A percentile compares a stretch with the other conserved stretches of the same genome.
These are phyloP conservation scores for Metschnikowia corniflorae DNA, from an alignment of 805 yeast species.

Conservation along the genomic window DNA sequence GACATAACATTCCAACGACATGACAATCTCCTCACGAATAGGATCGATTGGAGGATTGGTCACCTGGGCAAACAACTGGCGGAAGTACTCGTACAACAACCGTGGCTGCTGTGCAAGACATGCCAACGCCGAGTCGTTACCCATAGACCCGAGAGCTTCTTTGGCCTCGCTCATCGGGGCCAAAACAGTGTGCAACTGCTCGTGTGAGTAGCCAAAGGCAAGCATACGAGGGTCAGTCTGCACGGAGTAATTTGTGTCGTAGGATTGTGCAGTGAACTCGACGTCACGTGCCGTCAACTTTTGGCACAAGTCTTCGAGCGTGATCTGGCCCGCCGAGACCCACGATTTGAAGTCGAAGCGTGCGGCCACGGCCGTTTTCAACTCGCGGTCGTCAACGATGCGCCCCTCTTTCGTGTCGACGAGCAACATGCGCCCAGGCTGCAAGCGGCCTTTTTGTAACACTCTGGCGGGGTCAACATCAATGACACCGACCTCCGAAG, in stretches of 20 bases:
- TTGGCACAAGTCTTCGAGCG: conserved; percentile 67
- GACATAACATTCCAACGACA: conserved; percentile 94
- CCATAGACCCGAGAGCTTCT: conserved; percentile 97
- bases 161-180: conserved; percentile 97
- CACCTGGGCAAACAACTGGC: conserved; percentile 96
- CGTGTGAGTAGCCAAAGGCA: conserved; percentile 93
- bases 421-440: conserved; percentile 93
- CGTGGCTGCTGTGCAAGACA: conserved; percentile 93
- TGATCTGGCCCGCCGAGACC: conserved; percentile 82
- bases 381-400: conserved; percentile 88
- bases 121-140: conserved; percentile 94
- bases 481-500: conserved; percentile 97
- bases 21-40: conserved; percentile 91
- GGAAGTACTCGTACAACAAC: conserved; percentile 86
- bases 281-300: conserved; percentile 48
- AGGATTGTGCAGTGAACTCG: conserved; percentile 18
- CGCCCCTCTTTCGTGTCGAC: conserved; percentile 93
- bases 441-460: conserved; percentile 87
- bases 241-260: conserved; percentile 35
- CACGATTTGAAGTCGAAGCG: conserved; percentile 91
- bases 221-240: conserved; percentile 79
- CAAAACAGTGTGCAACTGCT: conserved; percentile 76
- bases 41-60: conserved; percentile 99
- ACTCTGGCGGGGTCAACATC: conserved; percentile 80
- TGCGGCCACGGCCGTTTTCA: conserved; percentile 74